These are phyloP conservation scores for Amaranthus cruentus DNA, from an alignment of 148 eudicot species.

Conservation along the genomic window DNA sequence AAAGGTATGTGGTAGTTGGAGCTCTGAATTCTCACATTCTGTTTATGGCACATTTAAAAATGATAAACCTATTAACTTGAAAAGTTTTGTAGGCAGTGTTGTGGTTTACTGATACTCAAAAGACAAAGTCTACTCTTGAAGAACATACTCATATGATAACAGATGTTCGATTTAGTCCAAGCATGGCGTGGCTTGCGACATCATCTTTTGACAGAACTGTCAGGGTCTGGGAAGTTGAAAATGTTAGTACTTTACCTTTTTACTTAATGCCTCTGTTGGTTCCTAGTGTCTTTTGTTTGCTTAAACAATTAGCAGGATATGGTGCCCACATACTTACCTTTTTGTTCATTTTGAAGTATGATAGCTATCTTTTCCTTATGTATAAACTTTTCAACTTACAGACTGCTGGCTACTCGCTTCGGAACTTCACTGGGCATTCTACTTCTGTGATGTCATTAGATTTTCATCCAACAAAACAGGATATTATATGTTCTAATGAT, in stretches of 20 bases:
- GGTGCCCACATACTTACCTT: too few species aligned
- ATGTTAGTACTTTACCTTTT: slow-evolving; percentile 42
- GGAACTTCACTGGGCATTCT: slow-evolving; percentile 49
- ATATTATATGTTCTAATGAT: slow-evolving; percentile 47
- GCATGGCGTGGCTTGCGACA: slow-evolving; percentile 62
- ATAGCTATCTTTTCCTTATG: background rate
- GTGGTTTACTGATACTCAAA: slow-evolving; percentile 61
- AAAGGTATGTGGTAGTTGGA: slow-evolving; percentile 39
- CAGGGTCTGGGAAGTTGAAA: slow-evolving; percentile 84
- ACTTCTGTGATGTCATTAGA: slow-evolving; percentile 45
- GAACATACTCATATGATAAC: slow-evolving; percentile 72
- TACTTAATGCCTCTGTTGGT: background rate
- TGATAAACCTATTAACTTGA: slow-evolving; percentile 5
- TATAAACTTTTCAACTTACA: slow-evolving; percentile 19
- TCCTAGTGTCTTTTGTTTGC: background rate
- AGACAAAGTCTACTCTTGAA: slow-evolving; percentile 55
- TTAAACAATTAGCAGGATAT: background rate
- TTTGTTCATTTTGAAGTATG: background rate
- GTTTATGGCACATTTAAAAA: background rate
- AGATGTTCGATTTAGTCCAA: slow-evolving; percentile 78
- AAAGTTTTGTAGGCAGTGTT: slow-evolving; percentile 57
- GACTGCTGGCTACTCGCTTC: slow-evolving; percentile 44
- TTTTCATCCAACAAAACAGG: slow-evolving; percentile 48
- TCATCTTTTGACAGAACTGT: slow-evolving; percentile 79
- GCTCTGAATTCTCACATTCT: background rate